Evolutionary conservation across 2,329 filamentous ascomycete species (phyloP), one percentile per base, ranked within the genome.

Genomic region (Fusarium kyushuense): DNA sequence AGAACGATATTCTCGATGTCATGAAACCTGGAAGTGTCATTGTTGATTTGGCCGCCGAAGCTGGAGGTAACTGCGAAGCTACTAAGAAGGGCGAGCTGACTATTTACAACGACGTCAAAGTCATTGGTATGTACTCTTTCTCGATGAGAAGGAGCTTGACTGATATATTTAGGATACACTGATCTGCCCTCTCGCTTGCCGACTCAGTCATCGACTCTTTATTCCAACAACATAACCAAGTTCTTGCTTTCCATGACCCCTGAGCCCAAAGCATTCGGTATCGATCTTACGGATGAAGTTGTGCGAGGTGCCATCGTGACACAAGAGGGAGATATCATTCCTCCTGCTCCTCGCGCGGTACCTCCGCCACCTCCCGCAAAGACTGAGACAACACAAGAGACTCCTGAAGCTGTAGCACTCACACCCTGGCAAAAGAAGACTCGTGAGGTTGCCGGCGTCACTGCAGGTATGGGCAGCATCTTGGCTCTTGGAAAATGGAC

Each of bases 141-240:
- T 7, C 7, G 6, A 16, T 2, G 4, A 21, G 21, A 21, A 2
- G 4, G 10, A 6, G 2, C 11, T 29, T 17, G 23, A 16, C 75
- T 81, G 32, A 81, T 72, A 53, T 19, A 7, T 7, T 9, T 1
- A 89, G 87, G 91, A 33, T 97, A 96, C 77, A 96, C 93, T 42
- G 93, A 97, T 78, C 84, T 97, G 29, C 93, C 94, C 1, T 96
- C 93, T 32, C 87, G 93, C 45, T 84, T 97, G 3, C 93, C 94
- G 0, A 96, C 93, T 1, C 94, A 97, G 77, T 93, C 93, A 0
- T 96, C 93, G 1, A 96, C 92, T 0, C 82, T 97, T 21, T 97
- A 97, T 79, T 96, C 92, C 3, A 97, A 97, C 84, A 97, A 97
- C 76, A 94, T 97, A 73, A 94, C 90, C 70, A 97, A 97, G 76